These are phyloP conservation scores for Cercospora sp. DNA, from an alignment of 2,329 filamentous ascomycete genomes.

Conservation along the genomic window DNA sequence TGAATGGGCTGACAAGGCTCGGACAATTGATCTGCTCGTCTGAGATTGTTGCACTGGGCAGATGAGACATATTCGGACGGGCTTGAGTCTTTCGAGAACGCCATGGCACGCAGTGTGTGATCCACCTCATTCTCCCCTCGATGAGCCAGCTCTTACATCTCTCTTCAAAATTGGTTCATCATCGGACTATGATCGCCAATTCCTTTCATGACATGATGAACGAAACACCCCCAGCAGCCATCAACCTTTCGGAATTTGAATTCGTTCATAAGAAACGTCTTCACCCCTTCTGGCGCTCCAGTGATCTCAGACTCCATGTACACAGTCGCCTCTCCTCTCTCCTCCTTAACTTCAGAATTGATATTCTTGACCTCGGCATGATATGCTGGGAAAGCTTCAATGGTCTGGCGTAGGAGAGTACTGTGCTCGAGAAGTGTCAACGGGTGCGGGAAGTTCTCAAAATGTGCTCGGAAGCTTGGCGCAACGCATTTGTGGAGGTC, in stretches of 20 bases:
- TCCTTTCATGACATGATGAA: constrained; percentile 21
- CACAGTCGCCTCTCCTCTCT: constrained; percentile 10
- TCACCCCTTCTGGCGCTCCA: constrained; percentile 11
- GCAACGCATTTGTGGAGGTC: constrained; percentile 16
- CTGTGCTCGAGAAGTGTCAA: constrained; percentile 15
- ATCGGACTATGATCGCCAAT: constrained; percentile 14
- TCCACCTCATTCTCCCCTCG: neutral
- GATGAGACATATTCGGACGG: neutral
- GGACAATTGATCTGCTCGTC: no score
- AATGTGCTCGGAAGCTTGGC: constrained; percentile 18
- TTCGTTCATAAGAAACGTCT: constrained; percentile 19
- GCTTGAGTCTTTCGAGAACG: neutral
- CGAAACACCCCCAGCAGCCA: constrained; percentile 13
- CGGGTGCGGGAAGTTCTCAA: constrained; percentile 19
- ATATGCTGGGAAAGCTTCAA: constrained; percentile 12
- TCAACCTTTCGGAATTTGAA: constrained; percentile 16
- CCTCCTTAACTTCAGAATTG: constrained; percentile 17
- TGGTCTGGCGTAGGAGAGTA: constrained; percentile 12
- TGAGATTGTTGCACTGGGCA: no score
- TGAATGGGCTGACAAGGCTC: neutral
- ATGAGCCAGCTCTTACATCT: neutral
- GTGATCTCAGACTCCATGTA: constrained; percentile 20
- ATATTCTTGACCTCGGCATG: constrained; percentile 12
- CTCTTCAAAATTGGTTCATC: constrained; percentile 1
- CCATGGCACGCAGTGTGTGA: neutral